These are phyloP conservation scores for Eucalyptus caleyi DNA, from an alignment of 345 rosid genomes.

Conservation along the genomic window DNA sequence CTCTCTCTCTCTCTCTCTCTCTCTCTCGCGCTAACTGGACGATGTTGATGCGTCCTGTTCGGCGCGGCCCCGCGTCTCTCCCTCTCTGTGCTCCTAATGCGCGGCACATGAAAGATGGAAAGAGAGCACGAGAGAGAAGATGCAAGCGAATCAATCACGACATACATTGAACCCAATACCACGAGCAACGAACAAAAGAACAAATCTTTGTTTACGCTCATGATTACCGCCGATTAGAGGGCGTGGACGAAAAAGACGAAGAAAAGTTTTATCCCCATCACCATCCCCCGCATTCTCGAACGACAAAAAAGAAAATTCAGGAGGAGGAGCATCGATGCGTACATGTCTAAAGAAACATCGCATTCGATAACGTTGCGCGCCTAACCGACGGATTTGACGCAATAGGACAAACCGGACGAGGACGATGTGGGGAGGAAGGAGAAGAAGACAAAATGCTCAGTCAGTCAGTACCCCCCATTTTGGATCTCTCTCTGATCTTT, in stretches of 20 bases:
- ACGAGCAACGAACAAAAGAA: not conserved
- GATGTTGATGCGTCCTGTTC: not conserved
- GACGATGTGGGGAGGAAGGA: not conserved
- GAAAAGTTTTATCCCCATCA: not conserved
- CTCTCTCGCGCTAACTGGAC: not conserved
- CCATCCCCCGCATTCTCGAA: not conserved
- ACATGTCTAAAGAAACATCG: not conserved
- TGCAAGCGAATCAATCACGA: not conserved
- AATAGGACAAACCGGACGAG: not conserved
- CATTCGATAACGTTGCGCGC: not conserved
- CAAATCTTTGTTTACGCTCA: not conserved
- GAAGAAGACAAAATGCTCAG: not conserved
- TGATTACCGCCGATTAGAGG: not conserved
- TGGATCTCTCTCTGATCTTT: not conserved
- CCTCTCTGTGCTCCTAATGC: not conserved
- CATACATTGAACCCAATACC: not conserved
- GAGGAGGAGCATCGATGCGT: not conserved
- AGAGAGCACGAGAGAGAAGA: not conserved
- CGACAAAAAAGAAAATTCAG: not conserved
- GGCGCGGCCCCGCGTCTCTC: not conserved
- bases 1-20: not conserved
- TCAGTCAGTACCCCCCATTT: not conserved
- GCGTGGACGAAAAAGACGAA: not conserved
- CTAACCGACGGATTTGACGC: not conserved
- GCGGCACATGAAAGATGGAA: not conserved